A percentile compares a stretch with the other conserved stretches of the same genome.
Evolutionary conservation across 1,139 yeast species (phyloP).

Genomic region (Debaryomycetaceae sp.): DNA sequence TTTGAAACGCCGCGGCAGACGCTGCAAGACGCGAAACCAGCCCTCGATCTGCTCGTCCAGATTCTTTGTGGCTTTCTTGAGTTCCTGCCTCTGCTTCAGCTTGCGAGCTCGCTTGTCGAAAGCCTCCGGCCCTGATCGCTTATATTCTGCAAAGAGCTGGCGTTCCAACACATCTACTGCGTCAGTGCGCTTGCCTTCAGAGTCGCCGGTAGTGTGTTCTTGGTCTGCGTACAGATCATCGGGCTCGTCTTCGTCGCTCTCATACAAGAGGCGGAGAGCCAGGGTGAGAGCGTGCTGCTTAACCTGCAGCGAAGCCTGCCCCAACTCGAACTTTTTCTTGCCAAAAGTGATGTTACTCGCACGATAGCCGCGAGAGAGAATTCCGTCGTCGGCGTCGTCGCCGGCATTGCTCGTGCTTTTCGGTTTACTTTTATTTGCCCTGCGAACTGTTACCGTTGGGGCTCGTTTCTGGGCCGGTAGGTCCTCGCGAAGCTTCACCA

Average conservation of each 20-base stretch:
- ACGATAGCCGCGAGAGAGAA: constrained; percentile 13
- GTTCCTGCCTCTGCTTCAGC: constrained; percentile 36
- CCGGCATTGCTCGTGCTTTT: constrained; percentile 14
- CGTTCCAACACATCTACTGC: constrained; percentile 29
- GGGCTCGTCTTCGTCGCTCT: constrained; percentile 67
- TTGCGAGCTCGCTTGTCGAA: constrained; percentile 46
- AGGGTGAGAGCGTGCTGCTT: constrained; percentile 50
- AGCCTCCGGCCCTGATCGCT: constrained; percentile 33
- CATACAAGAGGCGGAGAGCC: constrained; percentile 57
- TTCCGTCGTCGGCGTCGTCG: constrained; percentile 25
- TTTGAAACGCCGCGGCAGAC: constrained; percentile 51
- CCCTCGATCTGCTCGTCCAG: constrained; percentile 89
- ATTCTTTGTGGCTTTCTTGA: constrained; percentile 52
- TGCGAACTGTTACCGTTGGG: constrained; percentile 1
- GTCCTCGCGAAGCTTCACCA: constrained; percentile 13
- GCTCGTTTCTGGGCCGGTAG: constrained; percentile 2
- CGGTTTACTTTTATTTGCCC: constrained; percentile 1
- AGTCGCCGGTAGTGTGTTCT: constrained; percentile 34
- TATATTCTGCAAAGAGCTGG: constrained; percentile 46
- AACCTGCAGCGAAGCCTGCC: constrained; percentile 13
- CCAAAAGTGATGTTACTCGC: constrained; percentile 11
- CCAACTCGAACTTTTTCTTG: constrained; percentile 9
- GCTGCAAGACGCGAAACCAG: constrained; percentile 71
- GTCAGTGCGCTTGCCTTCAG: constrained; percentile 8
- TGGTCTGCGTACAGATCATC: constrained; percentile 82